phyloP scores from a whole-genome alignment of 2,329 filamentous ascomycete genomes.

The Exutisphaerella laricina region DNA sequence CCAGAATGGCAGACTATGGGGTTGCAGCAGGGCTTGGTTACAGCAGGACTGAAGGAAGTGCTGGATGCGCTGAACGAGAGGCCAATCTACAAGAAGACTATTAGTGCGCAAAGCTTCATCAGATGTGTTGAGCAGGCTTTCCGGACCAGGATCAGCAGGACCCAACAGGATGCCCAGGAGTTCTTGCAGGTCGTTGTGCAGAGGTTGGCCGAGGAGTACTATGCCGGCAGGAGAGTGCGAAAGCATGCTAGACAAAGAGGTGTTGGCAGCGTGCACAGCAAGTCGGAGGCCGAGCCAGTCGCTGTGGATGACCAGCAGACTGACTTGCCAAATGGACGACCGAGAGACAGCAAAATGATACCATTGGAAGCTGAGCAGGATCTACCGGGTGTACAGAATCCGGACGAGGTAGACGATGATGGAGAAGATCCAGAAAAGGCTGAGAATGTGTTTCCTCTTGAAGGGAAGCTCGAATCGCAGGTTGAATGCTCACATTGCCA shows the following conservation, averaged over 20 bases:
- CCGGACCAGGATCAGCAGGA: conserved; percentile 80
- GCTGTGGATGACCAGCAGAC: conserved; percentile 6
- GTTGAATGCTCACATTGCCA: conserved; percentile 87
- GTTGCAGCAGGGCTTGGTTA: conserved; percentile 76
- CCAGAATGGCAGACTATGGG: conserved; percentile 48
- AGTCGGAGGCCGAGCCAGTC: background rate
- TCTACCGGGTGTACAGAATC: conserved; percentile 23
- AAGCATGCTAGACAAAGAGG: conserved; percentile 43
- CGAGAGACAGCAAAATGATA: conserved; percentile 18
- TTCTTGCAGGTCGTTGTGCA: conserved; percentile 93
- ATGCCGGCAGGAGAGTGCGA: conserved; percentile 72
- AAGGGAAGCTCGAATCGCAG: conserved; percentile 88
- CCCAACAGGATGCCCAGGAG: conserved; percentile 97
- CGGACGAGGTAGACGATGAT: conserved; percentile 7
- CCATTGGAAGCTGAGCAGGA: conserved; percentile 1
- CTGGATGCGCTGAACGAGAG: conserved; percentile 89
- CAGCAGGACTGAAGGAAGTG: conserved; percentile 83
- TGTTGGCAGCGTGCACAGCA: background rate
- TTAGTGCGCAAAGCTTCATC: conserved; percentile 81
- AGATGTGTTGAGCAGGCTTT: conserved; percentile 79
- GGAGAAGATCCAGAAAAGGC: conserved; percentile 36
- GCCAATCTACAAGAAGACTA: conserved; percentile 88
- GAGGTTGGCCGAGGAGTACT: conserved; percentile 87
- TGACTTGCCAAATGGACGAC: background rate
- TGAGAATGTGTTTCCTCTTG: conserved; percentile 79